Evolutionary conservation across 2,329 filamentous ascomycete genomes (phyloP).

Genomic region (Cytospora schulzeri): DNA sequence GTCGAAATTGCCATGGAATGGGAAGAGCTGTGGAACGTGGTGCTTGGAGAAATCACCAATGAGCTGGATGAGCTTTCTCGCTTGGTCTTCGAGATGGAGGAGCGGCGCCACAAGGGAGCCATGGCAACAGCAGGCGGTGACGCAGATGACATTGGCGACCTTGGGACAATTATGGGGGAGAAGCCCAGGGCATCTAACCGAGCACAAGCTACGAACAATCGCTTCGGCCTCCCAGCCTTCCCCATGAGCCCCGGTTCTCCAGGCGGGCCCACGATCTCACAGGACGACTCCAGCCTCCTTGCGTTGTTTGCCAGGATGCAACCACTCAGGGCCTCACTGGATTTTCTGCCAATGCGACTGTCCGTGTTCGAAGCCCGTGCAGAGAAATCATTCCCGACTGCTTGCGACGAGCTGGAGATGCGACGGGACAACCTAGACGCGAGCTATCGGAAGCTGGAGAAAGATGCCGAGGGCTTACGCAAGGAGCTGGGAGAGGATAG

Average conservation of each 20-base stretch:
- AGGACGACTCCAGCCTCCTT: constrained; percentile 86
- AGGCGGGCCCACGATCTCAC: constrained; percentile 57
- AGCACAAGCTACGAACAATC: constrained; percentile 55
- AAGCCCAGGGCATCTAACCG: constrained; percentile 62
- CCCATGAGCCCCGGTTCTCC: constrained; percentile 65
- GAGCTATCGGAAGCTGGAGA: constrained; percentile 86
- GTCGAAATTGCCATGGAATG: constrained; percentile 98
- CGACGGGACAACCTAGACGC: constrained; percentile 74
- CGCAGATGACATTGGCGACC: constrained; percentile 77
- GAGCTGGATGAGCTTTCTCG: constrained; percentile 67
- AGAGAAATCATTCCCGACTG: constrained; percentile 79
- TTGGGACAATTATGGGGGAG: constrained; percentile 93
- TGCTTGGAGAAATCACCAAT: constrained; percentile 88
- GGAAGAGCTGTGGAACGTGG: constrained; percentile 95
- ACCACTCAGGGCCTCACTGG: constrained; percentile 85
- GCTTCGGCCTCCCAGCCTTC: constrained; percentile 69
- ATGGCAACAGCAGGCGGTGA: constrained; percentile 64
- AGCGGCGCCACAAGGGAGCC: constrained; percentile 81
- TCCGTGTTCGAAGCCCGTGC: constrained; percentile 83
- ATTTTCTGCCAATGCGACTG: constrained; percentile 93
- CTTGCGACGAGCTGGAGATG: constrained; percentile 84
- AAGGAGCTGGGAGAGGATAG: constrained; percentile 93
- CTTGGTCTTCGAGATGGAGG: constrained; percentile 96
- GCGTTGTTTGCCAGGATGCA: constrained; percentile 95
- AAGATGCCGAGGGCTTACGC: constrained; percentile 84